phyloP scores from a whole-genome alignment of 306 rosid species.

The Sechiopsis laciniata region DNA sequence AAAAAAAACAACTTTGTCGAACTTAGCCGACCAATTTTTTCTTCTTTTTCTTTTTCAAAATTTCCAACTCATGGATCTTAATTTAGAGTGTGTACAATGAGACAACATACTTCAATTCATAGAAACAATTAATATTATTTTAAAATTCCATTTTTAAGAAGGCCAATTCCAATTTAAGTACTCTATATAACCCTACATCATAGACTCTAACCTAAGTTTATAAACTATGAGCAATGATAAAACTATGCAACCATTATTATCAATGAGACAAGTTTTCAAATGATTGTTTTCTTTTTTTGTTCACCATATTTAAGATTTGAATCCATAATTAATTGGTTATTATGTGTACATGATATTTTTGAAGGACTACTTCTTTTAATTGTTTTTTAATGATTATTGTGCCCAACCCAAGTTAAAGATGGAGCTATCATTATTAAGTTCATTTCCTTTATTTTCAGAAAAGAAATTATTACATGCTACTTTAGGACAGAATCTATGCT shows the following conservation, averaged over 20 bases:
- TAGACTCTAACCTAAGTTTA: background rate
- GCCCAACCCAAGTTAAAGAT: background rate
- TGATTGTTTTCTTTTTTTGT: background rate
- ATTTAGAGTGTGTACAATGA: too few relatives aligned
- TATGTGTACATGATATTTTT: too few relatives aligned
- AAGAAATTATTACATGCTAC: background rate
- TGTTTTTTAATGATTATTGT: background rate
- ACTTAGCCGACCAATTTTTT: background rate
- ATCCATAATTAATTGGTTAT: too few relatives aligned
- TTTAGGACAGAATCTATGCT: background rate
- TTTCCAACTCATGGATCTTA: too few relatives aligned
- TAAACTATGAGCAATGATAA: background rate
- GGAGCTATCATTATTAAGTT: background rate
- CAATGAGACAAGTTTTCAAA: background rate
- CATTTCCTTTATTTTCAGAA: background rate
- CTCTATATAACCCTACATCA: background rate
- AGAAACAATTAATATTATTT: background rate
- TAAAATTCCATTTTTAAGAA: too few relatives aligned
- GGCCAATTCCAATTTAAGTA: background rate
- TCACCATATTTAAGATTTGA: too few relatives aligned
- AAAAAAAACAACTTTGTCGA: background rate
- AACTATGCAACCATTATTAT: background rate
- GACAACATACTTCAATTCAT: background rate
- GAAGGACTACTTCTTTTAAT: too few relatives aligned
- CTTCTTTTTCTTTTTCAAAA: too few relatives aligned